These are phyloP conservation scores for Rhizopus arrhizus DNA, from an alignment of 371 early-diverging fungal genomes.

Conservation along the genomic window DNA sequence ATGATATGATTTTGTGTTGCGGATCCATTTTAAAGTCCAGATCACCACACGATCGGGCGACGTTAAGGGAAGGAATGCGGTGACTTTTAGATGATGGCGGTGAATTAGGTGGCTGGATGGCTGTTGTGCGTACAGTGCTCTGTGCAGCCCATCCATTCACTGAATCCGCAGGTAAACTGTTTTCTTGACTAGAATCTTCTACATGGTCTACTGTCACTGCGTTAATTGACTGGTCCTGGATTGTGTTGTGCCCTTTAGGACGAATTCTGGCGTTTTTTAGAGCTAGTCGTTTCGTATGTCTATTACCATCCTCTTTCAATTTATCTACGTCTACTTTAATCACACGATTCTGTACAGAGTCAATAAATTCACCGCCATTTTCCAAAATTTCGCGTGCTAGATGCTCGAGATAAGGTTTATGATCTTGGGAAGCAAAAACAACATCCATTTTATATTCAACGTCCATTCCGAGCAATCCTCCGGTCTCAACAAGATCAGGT, in stretches of 20 bases:
- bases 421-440: conserved; percentile 66
- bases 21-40: conserved; percentile 66
- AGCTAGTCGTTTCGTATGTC: conserved; percentile 57
- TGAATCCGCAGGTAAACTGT: not conserved
- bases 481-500: conserved; percentile 19
- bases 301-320: conserved; percentile 47
- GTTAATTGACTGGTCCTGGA: conserved; percentile 14
- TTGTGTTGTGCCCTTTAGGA: conserved; percentile 39
- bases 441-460: conserved; percentile 60
- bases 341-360: conserved; percentile 63
- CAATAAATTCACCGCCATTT: conserved; percentile 70
- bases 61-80: conserved; percentile 58
- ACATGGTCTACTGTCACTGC: not conserved
- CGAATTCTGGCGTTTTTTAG: conserved; percentile 66
- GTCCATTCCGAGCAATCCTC: conserved; percentile 25
- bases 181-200: not conserved
- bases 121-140: conserved; percentile 38
- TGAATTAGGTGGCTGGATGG: conserved; percentile 25
- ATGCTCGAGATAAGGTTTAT: conserved; percentile 66
- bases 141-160: conserved; percentile 29
- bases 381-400: conserved; percentile 64
- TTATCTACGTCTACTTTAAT: conserved; percentile 62
- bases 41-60: conserved; percentile 68
- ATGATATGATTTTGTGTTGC: conserved; percentile 55
- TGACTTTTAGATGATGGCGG: conserved; percentile 33